Conservation (phyloP, 2,329 filamentous ascomycete species). For the Ceratocystis papillata region DNA sequence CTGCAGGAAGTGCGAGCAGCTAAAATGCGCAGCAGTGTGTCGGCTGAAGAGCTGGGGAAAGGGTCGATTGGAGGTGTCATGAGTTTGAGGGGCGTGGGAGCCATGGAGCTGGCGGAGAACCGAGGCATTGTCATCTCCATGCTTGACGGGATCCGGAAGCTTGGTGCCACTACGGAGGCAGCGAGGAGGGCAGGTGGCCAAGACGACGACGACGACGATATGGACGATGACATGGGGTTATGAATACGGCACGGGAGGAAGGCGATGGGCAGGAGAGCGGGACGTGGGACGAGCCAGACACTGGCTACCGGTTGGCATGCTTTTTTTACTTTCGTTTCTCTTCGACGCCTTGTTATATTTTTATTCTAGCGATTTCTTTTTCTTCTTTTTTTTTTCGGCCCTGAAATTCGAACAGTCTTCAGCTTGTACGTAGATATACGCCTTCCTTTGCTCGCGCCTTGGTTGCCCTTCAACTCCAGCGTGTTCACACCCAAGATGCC, state of each 20-base stretch:
- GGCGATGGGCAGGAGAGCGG: background rate
- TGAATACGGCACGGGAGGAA: background rate
- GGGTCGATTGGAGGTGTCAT: constrained; percentile 53
- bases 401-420: too few relatives aligned
- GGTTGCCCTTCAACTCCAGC: too few relatives aligned
- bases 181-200: constrained; percentile 62
- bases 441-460: too few relatives aligned
- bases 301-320: too few relatives aligned
- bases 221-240: constrained; percentile 31
- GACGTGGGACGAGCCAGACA: too few relatives aligned
- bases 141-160: constrained; percentile 74
- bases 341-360: too few relatives aligned
- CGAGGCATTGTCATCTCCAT: constrained; percentile 75
- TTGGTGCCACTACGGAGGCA: constrained; percentile 71
- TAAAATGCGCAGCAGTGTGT: constrained; percentile 70
- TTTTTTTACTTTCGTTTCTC: too few relatives aligned
- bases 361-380: too few relatives aligned
- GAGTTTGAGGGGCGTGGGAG: constrained; percentile 63
- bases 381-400: too few relatives aligned
- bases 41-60: constrained; percentile 54
- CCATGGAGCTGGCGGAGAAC: constrained; percentile 84
- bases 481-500: too few relatives aligned
- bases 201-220: constrained; percentile 49
- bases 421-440: too few relatives aligned
- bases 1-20: constrained; percentile 78